phyloP scores from a whole-genome alignment of 2,329 filamentous ascomycete genomes.

The Helminthosporium solani region DNA sequence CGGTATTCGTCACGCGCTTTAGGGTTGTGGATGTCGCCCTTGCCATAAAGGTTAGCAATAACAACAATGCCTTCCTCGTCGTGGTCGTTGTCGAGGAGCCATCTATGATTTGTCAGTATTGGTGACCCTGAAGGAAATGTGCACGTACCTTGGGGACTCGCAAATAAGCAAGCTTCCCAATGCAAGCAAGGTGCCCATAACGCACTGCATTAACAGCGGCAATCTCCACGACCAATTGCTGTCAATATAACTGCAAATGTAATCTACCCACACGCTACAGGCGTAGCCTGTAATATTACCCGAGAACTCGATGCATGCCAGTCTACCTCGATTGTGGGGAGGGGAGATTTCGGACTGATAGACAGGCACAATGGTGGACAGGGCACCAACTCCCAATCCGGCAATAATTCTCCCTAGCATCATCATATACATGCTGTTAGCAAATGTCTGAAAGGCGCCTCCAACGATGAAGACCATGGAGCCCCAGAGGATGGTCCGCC shows the following conservation, averaged over 20 bases:
- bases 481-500: constrained; percentile 89
- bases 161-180: constrained; percentile 89
- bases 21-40: constrained; percentile 88
- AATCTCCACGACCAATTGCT: constrained; percentile 86
- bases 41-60: constrained; percentile 95
- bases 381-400: constrained; percentile 52
- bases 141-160: constrained; percentile 80
- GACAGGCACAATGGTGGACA: constrained; percentile 55
- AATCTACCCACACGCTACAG: constrained; percentile 97
- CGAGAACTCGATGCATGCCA: constrained; percentile 97
- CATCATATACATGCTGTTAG: constrained; percentile 88
- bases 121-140: neutral
- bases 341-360: constrained; percentile 68
- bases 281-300: constrained; percentile 96
- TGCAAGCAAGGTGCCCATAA: constrained; percentile 86
- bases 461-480: constrained; percentile 84
- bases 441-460: constrained; percentile 79
- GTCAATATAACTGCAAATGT: constrained; percentile 89
- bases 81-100: constrained; percentile 95
- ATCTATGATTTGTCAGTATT: constrained; percentile 56
- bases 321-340: constrained; percentile 90
- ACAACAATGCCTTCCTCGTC: constrained; percentile 98
- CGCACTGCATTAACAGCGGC: constrained; percentile 85
- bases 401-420: constrained; percentile 53
- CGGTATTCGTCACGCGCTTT: constrained; percentile 95